Evolutionary conservation across 1,284 basidiomycete species (phyloP), one percentile per base, ranked within the genome.

Genomic region (Omphalotus olearius): DNA sequence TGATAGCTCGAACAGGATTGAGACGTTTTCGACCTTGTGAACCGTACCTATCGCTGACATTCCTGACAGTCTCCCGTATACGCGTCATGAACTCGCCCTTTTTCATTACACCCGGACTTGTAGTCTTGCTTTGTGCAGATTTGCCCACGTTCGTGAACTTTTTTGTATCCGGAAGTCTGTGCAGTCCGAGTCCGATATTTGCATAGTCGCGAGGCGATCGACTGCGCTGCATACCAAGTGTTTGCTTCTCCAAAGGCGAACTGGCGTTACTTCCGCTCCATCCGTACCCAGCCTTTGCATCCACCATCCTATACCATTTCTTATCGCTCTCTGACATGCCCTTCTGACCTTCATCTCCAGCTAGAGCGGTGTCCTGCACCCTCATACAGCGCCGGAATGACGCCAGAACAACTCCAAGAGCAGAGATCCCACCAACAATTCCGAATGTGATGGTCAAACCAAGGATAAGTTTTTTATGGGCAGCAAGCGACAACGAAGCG

Each of bases 21-120:
- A 62, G 70, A 45, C 64, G 64, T 38, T 67, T 69, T 9, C 69
- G 66, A 33, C 65, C 37, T n/a, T 37, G 48, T 17, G 51, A 37
- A 26, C 17, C 66, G 56, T 77, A 80, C 60, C 70, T 80, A 59
- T 81, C 75, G 68, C 85, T 87, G 53, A 87, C 83, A 43, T 79
- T 75, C 51, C 86, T 73, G 33, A 83, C 79, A 6, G 83, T 83
- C 43, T 78, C 69, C 58, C 70, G 76, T 41, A 88, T 72, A 61
- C 69, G 76, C 17, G 74, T 72, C 46, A 88, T 59, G 61, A 88
- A 88, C 59, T 86, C 83, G 20, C 69, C 72, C 64, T 88, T 88
- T 62, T 74, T 80, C 74, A 87, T 82, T 37, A 83, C 70, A 9
- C 73, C 76, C 20, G 80, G 75, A 52, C 72, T 78, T 38, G 55